Conservation (phyloP, 805 yeast genomes). For the Candida bentonensis region DNA sequence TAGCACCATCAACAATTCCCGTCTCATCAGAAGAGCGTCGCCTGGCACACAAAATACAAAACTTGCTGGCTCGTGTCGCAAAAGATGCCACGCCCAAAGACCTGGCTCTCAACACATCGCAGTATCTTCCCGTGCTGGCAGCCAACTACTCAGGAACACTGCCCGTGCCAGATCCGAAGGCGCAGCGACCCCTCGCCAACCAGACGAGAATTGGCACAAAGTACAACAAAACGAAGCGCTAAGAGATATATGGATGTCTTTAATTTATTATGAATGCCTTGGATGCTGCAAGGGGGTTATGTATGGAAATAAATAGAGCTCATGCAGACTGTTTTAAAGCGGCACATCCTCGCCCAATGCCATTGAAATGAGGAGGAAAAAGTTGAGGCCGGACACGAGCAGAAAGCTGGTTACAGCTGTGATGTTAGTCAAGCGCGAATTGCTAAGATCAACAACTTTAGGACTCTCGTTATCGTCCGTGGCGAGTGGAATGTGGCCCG, state of each 20-base stretch:
- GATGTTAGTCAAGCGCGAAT: conserved; percentile 39
- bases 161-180: conserved; percentile 31
- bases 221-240: neutral
- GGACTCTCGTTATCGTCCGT: conserved; percentile 3
- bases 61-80: conserved; percentile 30
- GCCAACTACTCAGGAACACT: conserved; percentile 65
- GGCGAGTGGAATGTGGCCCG: conserved; percentile 4
- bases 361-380: conserved; percentile 47
- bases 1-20: conserved; percentile 11
- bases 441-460: conserved; percentile 44
- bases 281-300: neutral
- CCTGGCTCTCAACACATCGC: conserved; percentile 13
- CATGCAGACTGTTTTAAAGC: conserved; percentile 18
- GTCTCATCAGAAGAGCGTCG: conserved; percentile 20
- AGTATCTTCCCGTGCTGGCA: conserved; percentile 50
- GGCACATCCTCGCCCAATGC: conserved; percentile 38
- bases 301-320: neutral
- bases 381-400: conserved; percentile 53
- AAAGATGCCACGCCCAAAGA: conserved; percentile 18
- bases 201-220: neutral
- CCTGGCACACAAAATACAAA: conserved; percentile 21
- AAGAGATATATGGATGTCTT: neutral
- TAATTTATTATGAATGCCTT: neutral
- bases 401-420: conserved; percentile 54
- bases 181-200: conserved; percentile 1